phyloP scores from a whole-genome alignment of 495 filamentous ascomycete species.

The Emericellopsis terricola region DNA sequence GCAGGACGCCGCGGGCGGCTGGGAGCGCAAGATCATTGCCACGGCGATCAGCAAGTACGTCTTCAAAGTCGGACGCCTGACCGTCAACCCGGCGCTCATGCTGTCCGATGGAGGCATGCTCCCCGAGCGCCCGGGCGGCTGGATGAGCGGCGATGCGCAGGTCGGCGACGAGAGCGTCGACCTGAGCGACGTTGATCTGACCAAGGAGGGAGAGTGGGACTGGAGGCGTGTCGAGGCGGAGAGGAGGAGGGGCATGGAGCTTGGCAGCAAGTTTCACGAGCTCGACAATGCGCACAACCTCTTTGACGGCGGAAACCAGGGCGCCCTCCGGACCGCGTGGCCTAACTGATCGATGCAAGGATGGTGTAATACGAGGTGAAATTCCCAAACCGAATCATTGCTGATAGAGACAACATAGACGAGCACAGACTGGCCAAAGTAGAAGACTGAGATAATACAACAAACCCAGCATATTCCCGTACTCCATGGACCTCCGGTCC shows the following conservation, averaged over 20 bases:
- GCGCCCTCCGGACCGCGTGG: conserved; percentile 12
- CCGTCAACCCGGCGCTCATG: conserved; percentile 64
- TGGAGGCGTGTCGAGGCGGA: conserved; percentile 28
- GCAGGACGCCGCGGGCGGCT: conserved; percentile 22
- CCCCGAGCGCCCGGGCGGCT: conserved; percentile 33
- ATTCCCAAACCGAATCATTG: no score
- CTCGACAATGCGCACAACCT: conserved; percentile 27
- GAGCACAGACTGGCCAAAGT: neutral
- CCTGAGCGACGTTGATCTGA: conserved; percentile 8
- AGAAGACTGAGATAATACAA: neutral
- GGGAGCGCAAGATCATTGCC: conserved; percentile 42
- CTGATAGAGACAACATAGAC: neutral
- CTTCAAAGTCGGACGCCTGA: conserved; percentile 72
- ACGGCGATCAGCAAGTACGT: conserved; percentile 74
- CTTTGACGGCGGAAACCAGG: conserved; percentile 28
- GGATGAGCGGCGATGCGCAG: conserved; percentile 21
- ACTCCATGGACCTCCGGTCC: neutral
- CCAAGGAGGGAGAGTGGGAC: conserved; percentile 22
- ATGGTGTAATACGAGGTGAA: neutral
- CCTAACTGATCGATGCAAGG: neutral
- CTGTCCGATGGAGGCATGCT: conserved; percentile 51
- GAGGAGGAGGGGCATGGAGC: conserved; percentile 26
- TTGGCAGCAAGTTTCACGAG: conserved; percentile 29
- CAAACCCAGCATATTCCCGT: neutral
- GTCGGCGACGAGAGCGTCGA: conserved; percentile 15